Evolutionary conservation across 805 yeast genomes (phyloP), one percentile per base, ranked within the genome.

Genomic region (Scheffersomyces amazonensis): DNA sequence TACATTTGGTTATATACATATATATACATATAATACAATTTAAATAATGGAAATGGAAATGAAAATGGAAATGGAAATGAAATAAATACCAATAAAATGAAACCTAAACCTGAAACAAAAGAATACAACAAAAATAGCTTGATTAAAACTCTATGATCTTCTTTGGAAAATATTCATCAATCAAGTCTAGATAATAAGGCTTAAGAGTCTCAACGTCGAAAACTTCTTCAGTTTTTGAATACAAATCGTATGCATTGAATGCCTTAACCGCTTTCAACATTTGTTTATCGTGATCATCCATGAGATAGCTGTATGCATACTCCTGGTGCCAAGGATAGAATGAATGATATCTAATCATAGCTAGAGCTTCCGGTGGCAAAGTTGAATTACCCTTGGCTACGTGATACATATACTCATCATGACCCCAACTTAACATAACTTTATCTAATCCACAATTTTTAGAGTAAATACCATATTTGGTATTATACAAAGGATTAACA

Each of bases 271-370:
- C 85, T 39, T 70, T 69, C 34, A 81, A 59, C 79, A 81, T 76
- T 52, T 75, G 69, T 35, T 66, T 56, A 49, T 82, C 89, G 39
- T 77, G 75, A 7, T 74, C 78, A 48, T 76, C 74, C 88, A 81
- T 81, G 38, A 82, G 60, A 49, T 80, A 76, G 29, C 62, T 62
- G 57, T 82, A 82, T 1, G 86, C 86, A 35, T 75, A 73, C 50
- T 82, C 87, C 42, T 81, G 76, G 53, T 82, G 89, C 82, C 87
- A 80, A 1, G 89, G 89, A 53, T 82, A 82, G 47, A 82, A 82
- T 1, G 87, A 80, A 55, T 82, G 89, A 53, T 82, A 82, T 42
- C 89, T 58, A 34, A 82, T 81, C 86, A 82, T 82, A 1, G 88
- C 87, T 37, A 82, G 62, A 0, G 76, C 88, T 53, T 81, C 83